Base-by-base conservation (phyloP, 805 yeast genomes). In the Kluyveromyces siamensis region DNA sequence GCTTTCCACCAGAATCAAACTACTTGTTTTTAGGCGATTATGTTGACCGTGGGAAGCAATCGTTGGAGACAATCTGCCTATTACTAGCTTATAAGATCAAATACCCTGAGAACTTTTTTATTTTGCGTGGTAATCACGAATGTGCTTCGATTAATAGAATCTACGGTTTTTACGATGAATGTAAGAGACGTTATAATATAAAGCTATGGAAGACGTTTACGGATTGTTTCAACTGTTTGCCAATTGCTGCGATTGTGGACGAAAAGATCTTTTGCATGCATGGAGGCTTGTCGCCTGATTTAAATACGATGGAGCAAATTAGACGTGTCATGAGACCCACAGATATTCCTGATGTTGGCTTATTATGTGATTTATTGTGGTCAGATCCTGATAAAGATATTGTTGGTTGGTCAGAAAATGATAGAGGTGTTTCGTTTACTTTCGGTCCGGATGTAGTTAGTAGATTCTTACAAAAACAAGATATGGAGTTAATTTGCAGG, bases 391-490 rank as follows among this genome's bases (percentile, higher is more conserved):
- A 91, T 70, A 91, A 93, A 71, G 97, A 90, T 70, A 90, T 91
- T 59, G 88, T 93, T 35, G 99, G 98, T 17, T 91, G 99, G 99
- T 84, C 95, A 60, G 99, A 93, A 73, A 91, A 93, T 69, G 99
- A 93, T 73, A 86, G 99, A 72, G 98, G 98, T 66, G 98, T 91
- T 53, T 89, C 97, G 25, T 91, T 90, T 70, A 91, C 98, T n/a
- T 91, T 93, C 72, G 98, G 98, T n/a, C 98, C 98, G 9, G 99
- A 91, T 68, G 98, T 91, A 47, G 98, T 91, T 48, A 86, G 96
- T 57, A 78, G 98, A 70, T 91, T 91, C 68, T 73, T 93, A 67
- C 97, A 91, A 68, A 90, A 89, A 65, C 98, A 91, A 70, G 98
- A 91, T 67, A 87, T 91, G 93, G 98, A 93, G 70, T 80, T 91